Evolutionary conservation across 495 filamentous ascomycete genomes (phyloP).

Genomic region (Annulohypoxylon bovei): DNA sequence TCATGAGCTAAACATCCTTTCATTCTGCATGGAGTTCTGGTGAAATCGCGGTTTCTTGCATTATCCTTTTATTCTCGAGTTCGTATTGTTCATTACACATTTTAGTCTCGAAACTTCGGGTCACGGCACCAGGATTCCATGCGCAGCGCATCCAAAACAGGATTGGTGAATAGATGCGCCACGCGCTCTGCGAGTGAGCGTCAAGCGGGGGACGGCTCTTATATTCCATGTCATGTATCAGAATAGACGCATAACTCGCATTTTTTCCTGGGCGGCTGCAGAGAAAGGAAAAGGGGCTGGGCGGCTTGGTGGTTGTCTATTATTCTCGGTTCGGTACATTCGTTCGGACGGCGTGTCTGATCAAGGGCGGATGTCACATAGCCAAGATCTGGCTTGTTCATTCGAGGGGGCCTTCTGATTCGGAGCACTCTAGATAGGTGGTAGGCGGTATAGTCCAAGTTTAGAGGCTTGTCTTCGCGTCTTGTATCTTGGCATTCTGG

Average conservation of each 20-base stretch:
- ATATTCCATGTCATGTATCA: slow-evolving; percentile 39
- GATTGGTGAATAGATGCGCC: slow-evolving; percentile 45
- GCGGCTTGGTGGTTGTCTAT: slow-evolving; percentile 10
- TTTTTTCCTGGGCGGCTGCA: slow-evolving; percentile 29
- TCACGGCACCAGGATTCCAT: slow-evolving; percentile 42
- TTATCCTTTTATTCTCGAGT: slow-evolving; percentile 32
- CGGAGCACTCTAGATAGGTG: slow-evolving; percentile 26
- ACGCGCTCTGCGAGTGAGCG: slow-evolving; percentile 44
- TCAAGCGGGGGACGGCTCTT: slow-evolving; percentile 29
- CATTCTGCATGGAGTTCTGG: slow-evolving; percentile 40
- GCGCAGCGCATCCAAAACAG: slow-evolving; percentile 47
- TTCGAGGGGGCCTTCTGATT: slow-evolving; percentile 16
- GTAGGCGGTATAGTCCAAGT: slow-evolving; percentile 15
- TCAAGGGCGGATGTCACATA: slow-evolving; percentile 23
- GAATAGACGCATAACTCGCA: slow-evolving; percentile 43
- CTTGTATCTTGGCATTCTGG: slow-evolving; percentile 17
- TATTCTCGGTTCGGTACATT: slow-evolving; percentile 13
- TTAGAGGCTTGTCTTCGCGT: slow-evolving; percentile 12
- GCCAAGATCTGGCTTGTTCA: slow-evolving; percentile 30
- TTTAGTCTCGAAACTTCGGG: slow-evolving; percentile 34
- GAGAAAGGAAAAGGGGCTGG: slow-evolving; percentile 26
- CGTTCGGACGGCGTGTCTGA: slow-evolving; percentile 18
- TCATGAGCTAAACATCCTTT: slow-evolving; percentile 20
- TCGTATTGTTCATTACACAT: slow-evolving; percentile 32
- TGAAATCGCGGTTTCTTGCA: slow-evolving; percentile 35